phyloP scores from a whole-genome alignment of 805 yeast genomes.

The Yarrowia sp. region DNA sequence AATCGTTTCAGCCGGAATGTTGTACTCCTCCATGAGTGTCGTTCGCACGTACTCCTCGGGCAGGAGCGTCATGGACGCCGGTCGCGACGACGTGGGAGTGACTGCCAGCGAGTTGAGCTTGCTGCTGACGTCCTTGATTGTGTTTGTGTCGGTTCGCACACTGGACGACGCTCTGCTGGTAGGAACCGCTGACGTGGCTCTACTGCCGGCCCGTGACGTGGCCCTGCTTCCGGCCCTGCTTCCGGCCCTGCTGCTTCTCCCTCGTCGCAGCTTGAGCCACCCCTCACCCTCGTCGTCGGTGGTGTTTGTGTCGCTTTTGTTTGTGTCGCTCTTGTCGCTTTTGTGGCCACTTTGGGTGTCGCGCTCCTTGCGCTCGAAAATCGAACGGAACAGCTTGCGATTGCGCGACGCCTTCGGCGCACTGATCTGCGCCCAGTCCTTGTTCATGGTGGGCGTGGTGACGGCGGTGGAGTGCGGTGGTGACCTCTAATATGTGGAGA shows the following conservation, averaged over 20 bases:
- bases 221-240: background rate
- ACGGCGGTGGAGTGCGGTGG: background rate
- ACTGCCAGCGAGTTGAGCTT: background rate
- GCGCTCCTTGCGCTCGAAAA: slow-evolving; percentile 29
- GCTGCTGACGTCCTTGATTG: background rate
- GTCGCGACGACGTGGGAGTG: background rate
- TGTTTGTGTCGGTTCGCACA: background rate
- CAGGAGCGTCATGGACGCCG: background rate
- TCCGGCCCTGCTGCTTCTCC: slow-evolving; percentile 1
- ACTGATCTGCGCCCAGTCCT: slow-evolving; percentile 28
- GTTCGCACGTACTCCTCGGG: slow-evolving; percentile 17
- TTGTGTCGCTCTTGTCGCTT: slow-evolving; percentile 6
- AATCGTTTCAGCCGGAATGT: slow-evolving; percentile 18
- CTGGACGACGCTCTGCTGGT: background rate
- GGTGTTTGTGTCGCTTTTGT: slow-evolving; percentile 15
- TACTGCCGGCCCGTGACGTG: background rate
- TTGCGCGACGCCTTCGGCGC: slow-evolving; percentile 34
- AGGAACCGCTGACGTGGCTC: background rate
- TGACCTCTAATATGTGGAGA: slow-evolving; percentile 17
- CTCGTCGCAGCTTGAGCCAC: slow-evolving; percentile 7
- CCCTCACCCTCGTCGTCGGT: slow-evolving; percentile 17
- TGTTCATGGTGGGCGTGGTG: slow-evolving; percentile 6
- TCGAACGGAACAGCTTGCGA: slow-evolving; percentile 30
- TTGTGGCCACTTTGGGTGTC: slow-evolving; percentile 1
- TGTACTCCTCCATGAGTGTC: slow-evolving; percentile 8